Evolutionary conservation across 352 stramenopile species (phyloP).

Genomic region (Nothophytophthora sp.): DNA sequence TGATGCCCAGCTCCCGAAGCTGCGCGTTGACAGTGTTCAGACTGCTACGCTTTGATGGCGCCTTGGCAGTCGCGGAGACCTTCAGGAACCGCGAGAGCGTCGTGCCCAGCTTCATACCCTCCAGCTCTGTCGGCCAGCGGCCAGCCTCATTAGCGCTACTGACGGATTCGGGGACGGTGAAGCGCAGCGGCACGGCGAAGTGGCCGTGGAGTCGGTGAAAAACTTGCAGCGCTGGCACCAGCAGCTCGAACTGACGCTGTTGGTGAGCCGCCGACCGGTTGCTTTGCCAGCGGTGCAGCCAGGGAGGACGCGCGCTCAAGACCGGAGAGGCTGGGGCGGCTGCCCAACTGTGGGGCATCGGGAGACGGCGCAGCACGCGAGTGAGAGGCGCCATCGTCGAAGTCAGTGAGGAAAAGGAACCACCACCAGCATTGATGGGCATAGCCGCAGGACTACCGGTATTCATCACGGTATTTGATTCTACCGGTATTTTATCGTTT

Average conservation of each 20-base stretch:
- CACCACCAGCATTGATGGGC: too few relatives aligned
- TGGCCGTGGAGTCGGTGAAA: conserved; percentile 31
- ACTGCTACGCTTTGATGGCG: conserved; percentile 9
- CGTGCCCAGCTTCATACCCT: conserved; percentile 43
- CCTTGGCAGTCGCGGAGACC: conserved; percentile 22
- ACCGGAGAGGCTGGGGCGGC: background rate
- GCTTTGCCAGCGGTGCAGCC: background rate
- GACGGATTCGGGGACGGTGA: conserved; percentile 15
- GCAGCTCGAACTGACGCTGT: conserved; percentile 23
- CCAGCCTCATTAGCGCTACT: background rate
- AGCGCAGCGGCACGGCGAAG: conserved; percentile 35
- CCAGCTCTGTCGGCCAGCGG: conserved; percentile 26
- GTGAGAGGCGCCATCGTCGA: too few relatives aligned
- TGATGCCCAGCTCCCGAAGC: conserved; percentile 21
- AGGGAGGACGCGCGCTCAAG: background rate
- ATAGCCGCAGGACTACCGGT: too few relatives aligned
- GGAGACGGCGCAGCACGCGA: too few relatives aligned
- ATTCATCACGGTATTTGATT: too few relatives aligned
- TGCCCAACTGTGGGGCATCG: background rate
- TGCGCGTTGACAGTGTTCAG: conserved; percentile 17
- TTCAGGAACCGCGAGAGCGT: conserved; percentile 43
- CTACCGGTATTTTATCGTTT: too few relatives aligned
- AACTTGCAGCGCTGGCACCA: conserved; percentile 25
- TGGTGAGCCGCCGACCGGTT: conserved; percentile 14
- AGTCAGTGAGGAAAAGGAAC: too few relatives aligned